These are phyloP conservation scores for Barbatosphaeria neglecta DNA, from an alignment of 495 filamentous ascomycete genomes.

Conservation along the genomic window DNA sequence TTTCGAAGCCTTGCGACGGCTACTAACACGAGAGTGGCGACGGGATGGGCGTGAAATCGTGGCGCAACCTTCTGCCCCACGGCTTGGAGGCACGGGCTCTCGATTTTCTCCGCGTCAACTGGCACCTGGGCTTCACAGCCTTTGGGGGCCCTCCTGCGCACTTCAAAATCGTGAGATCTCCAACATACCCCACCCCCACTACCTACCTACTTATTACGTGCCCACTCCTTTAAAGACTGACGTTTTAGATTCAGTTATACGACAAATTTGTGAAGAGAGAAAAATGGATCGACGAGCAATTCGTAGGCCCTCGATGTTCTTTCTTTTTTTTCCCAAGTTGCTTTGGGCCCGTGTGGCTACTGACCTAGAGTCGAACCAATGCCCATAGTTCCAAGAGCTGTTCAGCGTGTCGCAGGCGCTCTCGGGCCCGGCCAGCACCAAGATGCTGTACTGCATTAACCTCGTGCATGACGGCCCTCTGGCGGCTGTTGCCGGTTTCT, in stretches of 20 bases:
- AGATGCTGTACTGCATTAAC: slow-evolving; percentile 68
- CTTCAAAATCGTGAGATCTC: slow-evolving; percentile 39
- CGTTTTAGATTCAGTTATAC: slow-evolving; percentile 21
- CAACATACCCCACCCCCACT: background rate
- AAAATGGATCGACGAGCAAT: slow-evolving; percentile 54
- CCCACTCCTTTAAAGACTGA: background rate
- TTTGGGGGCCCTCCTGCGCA: slow-evolving; percentile 55
- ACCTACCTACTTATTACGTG: background rate
- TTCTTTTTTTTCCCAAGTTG: no score
- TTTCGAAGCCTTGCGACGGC: no score
- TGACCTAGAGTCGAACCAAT: slow-evolving; percentile 14
- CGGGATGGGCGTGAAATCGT: no score
- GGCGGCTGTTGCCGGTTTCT: slow-evolving; percentile 50
- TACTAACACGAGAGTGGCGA: no score
- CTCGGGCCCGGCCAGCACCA: slow-evolving; percentile 65
- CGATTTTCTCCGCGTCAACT: no score
- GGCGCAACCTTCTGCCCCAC: no score
- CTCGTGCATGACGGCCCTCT: slow-evolving; percentile 52
- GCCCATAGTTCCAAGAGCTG: slow-evolving; percentile 65
- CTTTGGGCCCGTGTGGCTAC: no score
- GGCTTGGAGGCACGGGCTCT: no score
- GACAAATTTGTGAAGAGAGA: slow-evolving; percentile 43
- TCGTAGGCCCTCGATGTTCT: slow-evolving; percentile 25
- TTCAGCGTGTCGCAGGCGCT: slow-evolving; percentile 71
- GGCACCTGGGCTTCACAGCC: slow-evolving; percentile 53